Conservation (phyloP, 495 filamentous ascomycete species). For the Sordaria brevicollis region DNA sequence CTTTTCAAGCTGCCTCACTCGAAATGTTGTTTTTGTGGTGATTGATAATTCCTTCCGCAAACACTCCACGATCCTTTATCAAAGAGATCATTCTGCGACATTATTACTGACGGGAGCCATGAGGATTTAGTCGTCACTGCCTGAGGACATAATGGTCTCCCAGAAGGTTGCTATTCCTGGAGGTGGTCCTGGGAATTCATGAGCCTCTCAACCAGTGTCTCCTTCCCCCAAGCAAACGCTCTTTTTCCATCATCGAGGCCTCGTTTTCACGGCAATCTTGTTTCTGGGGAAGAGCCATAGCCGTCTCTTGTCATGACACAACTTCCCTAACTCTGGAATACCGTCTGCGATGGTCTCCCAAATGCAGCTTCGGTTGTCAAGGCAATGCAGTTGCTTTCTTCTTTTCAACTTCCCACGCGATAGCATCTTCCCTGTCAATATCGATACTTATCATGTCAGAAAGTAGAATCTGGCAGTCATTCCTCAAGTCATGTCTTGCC, state of each 20-base stretch:
- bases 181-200: no score
- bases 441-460: not conserved
- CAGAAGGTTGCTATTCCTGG: not conserved
- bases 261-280: not conserved
- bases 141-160: not conserved
- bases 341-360: not conserved
- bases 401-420: not conserved
- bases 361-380: not conserved
- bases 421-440: not conserved
- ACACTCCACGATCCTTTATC: not conserved
- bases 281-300: not conserved
- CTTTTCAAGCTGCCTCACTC: no score
- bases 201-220: not conserved
- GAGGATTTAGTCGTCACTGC: not conserved
- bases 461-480: not conserved
- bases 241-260: not conserved
- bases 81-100: not conserved
- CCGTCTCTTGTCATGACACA: not conserved
- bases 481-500: not conserved
- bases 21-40: no score
- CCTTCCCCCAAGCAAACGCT: not conserved
- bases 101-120: not conserved
- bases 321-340: no score
- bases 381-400: not conserved
- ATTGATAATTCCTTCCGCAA: no score